Evolutionary conservation across 306 rosid genomes (phyloP).

Genomic region (Ziziphus jujuba): DNA sequence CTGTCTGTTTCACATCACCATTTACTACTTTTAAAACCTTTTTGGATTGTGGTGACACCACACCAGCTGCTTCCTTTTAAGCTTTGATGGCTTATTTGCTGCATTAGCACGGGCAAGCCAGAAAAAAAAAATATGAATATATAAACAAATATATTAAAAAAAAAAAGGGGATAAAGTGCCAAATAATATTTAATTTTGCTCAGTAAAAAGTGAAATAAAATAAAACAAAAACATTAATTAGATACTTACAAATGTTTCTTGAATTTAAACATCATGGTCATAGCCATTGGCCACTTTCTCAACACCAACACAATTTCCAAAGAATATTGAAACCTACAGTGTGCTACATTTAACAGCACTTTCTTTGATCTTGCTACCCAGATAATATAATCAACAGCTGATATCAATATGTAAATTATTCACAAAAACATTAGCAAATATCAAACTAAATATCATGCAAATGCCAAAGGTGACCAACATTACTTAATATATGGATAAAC

Average conservation of each 20-base stretch:
- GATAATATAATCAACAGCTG: conserved; percentile 18
- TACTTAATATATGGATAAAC: no score
- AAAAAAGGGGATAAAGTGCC: conserved; percentile 5
- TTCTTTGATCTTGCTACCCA: conserved; percentile 33
- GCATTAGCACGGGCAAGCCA: conserved; percentile 25
- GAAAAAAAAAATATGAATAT: conserved; percentile 18
- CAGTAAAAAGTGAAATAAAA: neutral
- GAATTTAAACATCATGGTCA: conserved; percentile 30
- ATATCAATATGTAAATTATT: conserved; percentile 12
- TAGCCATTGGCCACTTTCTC: conserved; percentile 37
- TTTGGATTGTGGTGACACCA: conserved; percentile 34
- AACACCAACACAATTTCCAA: conserved; percentile 22
- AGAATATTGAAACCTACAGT: conserved; percentile 30
- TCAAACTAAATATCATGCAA: conserved; percentile 12
- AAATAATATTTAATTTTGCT: neutral
- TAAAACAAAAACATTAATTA: no score
- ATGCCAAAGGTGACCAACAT: no score
- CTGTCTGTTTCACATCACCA: conserved; percentile 40
- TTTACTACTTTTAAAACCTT: conserved; percentile 57
- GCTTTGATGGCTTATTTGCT: conserved; percentile 59
- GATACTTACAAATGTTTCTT: conserved; percentile 35
- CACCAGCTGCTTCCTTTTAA: conserved; percentile 55
- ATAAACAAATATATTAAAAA: conserved; percentile 15
- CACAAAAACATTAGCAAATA: conserved; percentile 1
- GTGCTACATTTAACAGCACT: conserved; percentile 25